A percentile compares a stretch with the other conserved stretches of the same genome.
phyloP scores from a whole-genome alignment of 1,139 yeast species.

The Geotrichum bryndzae region DNA sequence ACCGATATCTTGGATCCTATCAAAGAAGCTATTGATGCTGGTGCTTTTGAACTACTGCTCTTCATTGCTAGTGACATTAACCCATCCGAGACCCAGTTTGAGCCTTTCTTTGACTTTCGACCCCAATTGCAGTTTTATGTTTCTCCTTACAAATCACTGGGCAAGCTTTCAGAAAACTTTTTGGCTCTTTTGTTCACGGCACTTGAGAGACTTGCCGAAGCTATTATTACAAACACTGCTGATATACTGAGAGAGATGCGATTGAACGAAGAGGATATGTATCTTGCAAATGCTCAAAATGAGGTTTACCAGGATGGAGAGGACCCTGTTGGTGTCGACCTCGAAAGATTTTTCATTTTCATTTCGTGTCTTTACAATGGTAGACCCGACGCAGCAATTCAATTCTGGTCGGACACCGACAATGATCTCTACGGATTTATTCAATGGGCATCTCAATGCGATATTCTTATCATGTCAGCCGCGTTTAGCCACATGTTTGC shows the following conservation, averaged over 20 bases:
- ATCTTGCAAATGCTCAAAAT: constrained; percentile 43
- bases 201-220: constrained; percentile 45
- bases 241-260: constrained; percentile 73
- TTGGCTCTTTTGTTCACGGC: constrained; percentile 20
- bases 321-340: constrained; percentile 61
- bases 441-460: constrained; percentile 82
- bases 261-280: constrained; percentile 79
- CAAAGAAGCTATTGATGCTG: constrained; percentile 51
- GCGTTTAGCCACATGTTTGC: constrained; percentile 75
- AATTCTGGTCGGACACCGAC: constrained; percentile 70
- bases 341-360: constrained; percentile 80
- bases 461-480: constrained; percentile 76
- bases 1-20: constrained; percentile 44
- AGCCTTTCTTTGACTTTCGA: constrained; percentile 50
- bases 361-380: constrained; percentile 63
- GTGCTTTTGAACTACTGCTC: constrained; percentile 76
- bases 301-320: constrained; percentile 25
- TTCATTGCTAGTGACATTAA: constrained; percentile 66
- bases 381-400: constrained; percentile 51
- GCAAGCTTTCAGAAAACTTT: constrained; percentile 23
- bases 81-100: constrained; percentile 33
- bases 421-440: constrained; percentile 67
- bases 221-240: constrained; percentile 67
- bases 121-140: constrained; percentile 54
- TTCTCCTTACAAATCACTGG: constrained; percentile 22